Evolutionary conservation across 108 stramenopile genomes (phyloP).

Genomic region (Fistulifera solaris): DNA sequence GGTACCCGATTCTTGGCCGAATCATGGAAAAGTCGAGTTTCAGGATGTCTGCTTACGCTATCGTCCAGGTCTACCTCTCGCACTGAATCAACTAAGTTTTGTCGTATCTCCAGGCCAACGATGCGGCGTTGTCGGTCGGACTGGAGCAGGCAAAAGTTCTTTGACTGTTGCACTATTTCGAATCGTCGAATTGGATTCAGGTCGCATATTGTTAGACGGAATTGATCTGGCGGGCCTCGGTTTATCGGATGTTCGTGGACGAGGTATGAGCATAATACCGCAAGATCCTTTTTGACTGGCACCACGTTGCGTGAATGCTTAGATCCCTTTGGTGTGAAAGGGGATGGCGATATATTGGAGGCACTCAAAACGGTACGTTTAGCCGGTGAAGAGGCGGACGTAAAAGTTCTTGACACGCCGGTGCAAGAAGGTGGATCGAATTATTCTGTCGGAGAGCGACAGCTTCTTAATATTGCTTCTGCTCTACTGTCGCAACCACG

Average conservation of each 20-base stretch:
- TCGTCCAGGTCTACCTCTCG: slow-evolving; percentile 56
- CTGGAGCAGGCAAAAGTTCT: slow-evolving; percentile 42
- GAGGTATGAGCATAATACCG: slow-evolving; percentile 85
- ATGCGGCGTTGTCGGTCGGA: slow-evolving; percentile 68
- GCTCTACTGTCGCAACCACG: slow-evolving; percentile 57
- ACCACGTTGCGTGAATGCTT: slow-evolving; percentile 87
- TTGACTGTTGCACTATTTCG: slow-evolving; percentile 75
- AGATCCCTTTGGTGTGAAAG: slow-evolving; percentile 73
- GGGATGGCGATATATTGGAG: slow-evolving; percentile 64
- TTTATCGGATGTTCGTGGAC: slow-evolving; percentile 70
- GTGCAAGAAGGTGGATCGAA: slow-evolving; percentile 78
- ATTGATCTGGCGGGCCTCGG: slow-evolving; percentile 58
- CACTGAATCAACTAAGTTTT: slow-evolving; percentile 67
- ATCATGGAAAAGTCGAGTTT: slow-evolving; percentile 51
- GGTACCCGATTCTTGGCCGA: slow-evolving; percentile 42
- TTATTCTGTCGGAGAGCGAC: slow-evolving; percentile 75
- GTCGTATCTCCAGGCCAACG: slow-evolving; percentile 53
- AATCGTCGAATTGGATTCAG: slow-evolving; percentile 72
- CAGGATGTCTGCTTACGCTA: slow-evolving; percentile 64
- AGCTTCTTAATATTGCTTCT: slow-evolving; percentile 82
- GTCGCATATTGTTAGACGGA: slow-evolving; percentile 71
- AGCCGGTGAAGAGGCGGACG: slow-evolving; percentile 1
- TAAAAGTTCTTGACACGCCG: slow-evolving; percentile 19
- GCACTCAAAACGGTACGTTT: slow-evolving; percentile 59
- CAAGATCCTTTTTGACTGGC: slow-evolving; percentile 91